A percentile compares a stretch with the other conserved stretches of the same genome.
Evolutionary conservation across 305 asterid genomes (phyloP).

Genomic region (Fraxinus floribunda): DNA sequence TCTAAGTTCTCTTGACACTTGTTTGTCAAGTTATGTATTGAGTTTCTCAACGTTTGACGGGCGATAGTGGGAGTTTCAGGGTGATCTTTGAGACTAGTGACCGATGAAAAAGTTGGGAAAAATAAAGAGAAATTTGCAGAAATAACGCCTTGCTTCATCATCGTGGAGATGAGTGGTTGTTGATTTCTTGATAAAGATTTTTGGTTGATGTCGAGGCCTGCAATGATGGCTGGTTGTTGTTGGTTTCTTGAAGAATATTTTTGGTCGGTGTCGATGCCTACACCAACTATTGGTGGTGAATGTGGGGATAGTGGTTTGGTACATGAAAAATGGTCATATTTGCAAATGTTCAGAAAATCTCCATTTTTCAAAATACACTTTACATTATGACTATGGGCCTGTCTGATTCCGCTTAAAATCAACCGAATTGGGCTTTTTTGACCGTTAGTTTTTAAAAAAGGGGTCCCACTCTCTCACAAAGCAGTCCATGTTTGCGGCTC

Average conservation of each 20-base stretch:
- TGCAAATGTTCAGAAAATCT: too few species aligned
- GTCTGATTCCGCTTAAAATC: too few species aligned
- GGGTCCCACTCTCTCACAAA: too few species aligned
- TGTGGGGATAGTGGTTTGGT: neutral
- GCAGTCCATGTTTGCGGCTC: too few species aligned
- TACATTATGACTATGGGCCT: too few species aligned
- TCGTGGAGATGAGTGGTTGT: neutral
- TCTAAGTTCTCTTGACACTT: neutral
- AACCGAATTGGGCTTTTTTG: too few species aligned
- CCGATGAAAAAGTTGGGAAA: neutral
- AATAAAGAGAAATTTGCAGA: neutral
- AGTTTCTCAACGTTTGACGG: neutral
- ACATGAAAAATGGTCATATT: too few species aligned
- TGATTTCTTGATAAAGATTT: neutral
- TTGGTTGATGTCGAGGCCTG: neutral
- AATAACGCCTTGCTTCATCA: neutral
- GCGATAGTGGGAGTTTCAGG: neutral
- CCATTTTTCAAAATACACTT: too few species aligned
- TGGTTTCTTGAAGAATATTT: neutral
- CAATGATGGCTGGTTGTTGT: neutral
- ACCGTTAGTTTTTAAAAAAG: too few species aligned
- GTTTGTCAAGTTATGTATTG: neutral
- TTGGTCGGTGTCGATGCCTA: neutral
- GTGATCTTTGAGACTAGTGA: neutral
- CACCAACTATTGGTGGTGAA: neutral